Conservation (phyloP, 495 filamentous ascomycete genomes). For the Neurospora sp. region DNA sequence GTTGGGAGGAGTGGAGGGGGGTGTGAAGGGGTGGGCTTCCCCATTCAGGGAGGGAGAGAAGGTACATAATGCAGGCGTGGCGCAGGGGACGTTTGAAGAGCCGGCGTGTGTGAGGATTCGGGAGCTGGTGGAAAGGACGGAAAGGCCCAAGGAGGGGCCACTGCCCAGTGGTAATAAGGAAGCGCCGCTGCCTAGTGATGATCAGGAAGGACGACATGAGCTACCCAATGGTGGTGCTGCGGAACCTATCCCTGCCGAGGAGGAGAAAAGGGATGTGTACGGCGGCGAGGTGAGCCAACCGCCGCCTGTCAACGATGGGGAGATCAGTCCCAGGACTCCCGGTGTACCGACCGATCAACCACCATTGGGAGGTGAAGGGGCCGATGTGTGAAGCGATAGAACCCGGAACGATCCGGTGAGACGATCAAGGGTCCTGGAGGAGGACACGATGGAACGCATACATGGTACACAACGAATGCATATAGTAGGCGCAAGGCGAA, state of each 20-base stretch:
- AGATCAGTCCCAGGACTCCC: not conserved
- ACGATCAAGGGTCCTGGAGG: not conserved
- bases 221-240: not conserved
- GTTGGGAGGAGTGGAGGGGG: not conserved
- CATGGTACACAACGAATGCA: not conserved
- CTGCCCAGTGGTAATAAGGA: not conserved
- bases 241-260: not conserved
- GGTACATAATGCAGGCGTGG: not conserved
- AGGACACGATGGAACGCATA: not conserved
- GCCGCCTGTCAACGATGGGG: not conserved
- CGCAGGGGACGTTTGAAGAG: not conserved
- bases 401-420: not conserved
- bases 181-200: not conserved
- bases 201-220: not conserved
- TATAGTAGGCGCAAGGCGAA: not conserved
- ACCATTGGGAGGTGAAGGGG: not conserved
- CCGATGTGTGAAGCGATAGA: not conserved
- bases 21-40: not conserved
- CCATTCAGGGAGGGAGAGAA: not conserved
- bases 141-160: not conserved
- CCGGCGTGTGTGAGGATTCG: not conserved
- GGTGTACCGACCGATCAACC: not conserved
- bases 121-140: not conserved
- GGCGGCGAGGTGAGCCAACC: not conserved
- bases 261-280: not conserved